Conservation (phyloP, 2,329 filamentous ascomycete species). For the Mycosphaerelloides madeirae region DNA sequence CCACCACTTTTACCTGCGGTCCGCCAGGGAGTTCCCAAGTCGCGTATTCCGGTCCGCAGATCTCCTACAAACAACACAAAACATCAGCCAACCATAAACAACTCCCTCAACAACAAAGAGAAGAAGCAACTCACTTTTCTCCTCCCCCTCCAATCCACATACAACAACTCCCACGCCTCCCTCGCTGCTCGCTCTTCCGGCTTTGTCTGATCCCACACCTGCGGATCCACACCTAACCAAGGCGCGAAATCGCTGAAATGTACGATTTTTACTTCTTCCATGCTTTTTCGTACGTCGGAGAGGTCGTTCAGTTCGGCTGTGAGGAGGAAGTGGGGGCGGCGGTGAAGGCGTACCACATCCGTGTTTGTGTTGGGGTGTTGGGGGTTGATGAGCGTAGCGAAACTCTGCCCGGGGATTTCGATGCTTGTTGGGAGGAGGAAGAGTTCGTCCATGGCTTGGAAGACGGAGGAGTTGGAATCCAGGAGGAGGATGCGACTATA, state of each 20-base stretch:
- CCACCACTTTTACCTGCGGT: too few species aligned
- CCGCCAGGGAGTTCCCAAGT: not conserved
- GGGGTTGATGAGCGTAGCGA: slow-evolving; percentile 54
- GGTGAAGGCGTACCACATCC: slow-evolving; percentile 50
- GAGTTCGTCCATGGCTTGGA: slow-evolving; percentile 60
- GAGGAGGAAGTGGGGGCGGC: slow-evolving; percentile 54
- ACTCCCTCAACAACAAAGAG: not conserved
- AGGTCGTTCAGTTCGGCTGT: slow-evolving; percentile 44
- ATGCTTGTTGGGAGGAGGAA: slow-evolving; percentile 61
- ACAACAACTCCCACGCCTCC: slow-evolving; percentile 38
- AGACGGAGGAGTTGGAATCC: slow-evolving; percentile 59
- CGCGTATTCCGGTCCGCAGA: slow-evolving; percentile 1
- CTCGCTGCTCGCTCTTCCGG: slow-evolving; percentile 33
- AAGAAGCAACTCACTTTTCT: slow-evolving; percentile 13
- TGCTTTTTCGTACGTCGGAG: slow-evolving; percentile 56
- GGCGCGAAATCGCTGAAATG: slow-evolving; percentile 70
- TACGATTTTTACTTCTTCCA: slow-evolving; percentile 59
- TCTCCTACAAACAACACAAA: not conserved
- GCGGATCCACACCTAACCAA: slow-evolving; percentile 46
- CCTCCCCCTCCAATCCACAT: slow-evolving; percentile 28
- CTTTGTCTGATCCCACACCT: slow-evolving; percentile 36
- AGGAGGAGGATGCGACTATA: slow-evolving; percentile 56
- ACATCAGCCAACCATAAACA: not conserved
- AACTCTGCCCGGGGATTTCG: slow-evolving; percentile 58
- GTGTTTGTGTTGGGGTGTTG: slow-evolving; percentile 19